A percentile compares a stretch with the other conserved stretches of the same genome.
Conservation (phyloP, 768 basidiomycete genomes). For the Auriscalpium microsporum region DNA sequence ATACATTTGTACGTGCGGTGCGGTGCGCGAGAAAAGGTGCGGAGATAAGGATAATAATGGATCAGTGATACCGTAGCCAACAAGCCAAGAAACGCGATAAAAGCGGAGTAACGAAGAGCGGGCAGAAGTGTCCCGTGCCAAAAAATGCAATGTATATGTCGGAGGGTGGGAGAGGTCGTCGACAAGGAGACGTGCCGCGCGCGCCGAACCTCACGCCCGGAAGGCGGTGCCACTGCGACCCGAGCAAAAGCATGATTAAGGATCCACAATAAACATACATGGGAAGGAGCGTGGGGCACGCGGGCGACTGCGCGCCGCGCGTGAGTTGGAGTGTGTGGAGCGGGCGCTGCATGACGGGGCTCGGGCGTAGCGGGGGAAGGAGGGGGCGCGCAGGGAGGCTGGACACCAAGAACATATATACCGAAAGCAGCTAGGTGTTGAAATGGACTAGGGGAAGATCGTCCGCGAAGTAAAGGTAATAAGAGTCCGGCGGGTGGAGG, state of each 20-base stretch:
- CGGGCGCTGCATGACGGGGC: not conserved
- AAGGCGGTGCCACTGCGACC: not conserved
- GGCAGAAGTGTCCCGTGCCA: too few species aligned
- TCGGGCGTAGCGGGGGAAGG: not conserved
- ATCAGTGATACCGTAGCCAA: too few species aligned
- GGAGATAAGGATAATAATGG: too few species aligned
- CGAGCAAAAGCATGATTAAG: not conserved
- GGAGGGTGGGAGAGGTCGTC: too few species aligned
- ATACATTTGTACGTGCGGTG: too few species aligned
- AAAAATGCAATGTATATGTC: too few species aligned
- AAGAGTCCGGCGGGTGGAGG: not conserved
- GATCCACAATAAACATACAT: conserved; percentile 8
- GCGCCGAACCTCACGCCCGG: too few species aligned
- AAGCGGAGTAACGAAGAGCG: too few species aligned
- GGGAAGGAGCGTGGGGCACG: conserved; percentile 9
- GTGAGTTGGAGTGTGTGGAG: conserved; percentile 12
- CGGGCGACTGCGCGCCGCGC: conserved; percentile 4
- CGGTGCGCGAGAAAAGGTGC: too few species aligned
- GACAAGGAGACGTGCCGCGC: too few species aligned
- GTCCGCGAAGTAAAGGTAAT: not conserved
- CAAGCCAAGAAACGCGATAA: too few species aligned
- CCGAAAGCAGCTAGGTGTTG: not conserved
- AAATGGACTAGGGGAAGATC: not conserved
- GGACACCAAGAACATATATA: not conserved
- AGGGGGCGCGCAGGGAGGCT: not conserved